Percentiles rank a stretch among this genome's conserved stretches.
Conservation (phyloP, 2,329 filamentous ascomycete species). For the Cercospora nicotianae region DNA sequence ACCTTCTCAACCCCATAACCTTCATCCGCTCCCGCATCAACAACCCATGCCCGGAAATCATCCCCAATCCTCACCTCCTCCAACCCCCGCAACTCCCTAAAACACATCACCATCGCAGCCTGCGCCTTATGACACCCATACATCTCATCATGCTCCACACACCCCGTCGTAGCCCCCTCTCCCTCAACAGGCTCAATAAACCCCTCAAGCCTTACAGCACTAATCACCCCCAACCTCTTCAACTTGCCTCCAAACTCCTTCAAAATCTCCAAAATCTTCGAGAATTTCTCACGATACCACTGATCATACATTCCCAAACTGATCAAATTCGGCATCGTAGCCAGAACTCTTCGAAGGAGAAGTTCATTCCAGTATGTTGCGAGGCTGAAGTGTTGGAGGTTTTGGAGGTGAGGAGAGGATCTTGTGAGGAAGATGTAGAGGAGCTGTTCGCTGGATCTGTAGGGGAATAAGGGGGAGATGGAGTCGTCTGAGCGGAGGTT, state of each 20-base stretch:
- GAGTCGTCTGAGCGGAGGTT: not conserved
- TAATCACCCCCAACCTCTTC: not conserved
- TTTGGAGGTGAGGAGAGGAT: not conserved
- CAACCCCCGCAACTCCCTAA: not conserved
- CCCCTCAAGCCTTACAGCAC: not conserved
- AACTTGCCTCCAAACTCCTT: not conserved
- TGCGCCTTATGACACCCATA: not conserved
- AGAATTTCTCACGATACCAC: not conserved
- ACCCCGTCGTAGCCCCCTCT: not conserved
- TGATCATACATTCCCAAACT: not conserved
- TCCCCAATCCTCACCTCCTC: not conserved
- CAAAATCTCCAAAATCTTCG: not conserved
- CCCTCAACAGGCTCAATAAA: not conserved
- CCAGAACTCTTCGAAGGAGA: not conserved
- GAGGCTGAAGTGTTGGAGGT: not conserved
- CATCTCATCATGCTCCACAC: not conserved
- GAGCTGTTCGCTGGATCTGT: not conserved
- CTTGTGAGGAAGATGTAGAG: not conserved
- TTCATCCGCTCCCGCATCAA: too few species aligned
- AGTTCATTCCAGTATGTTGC: not conserved
- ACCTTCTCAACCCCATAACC: too few species aligned
- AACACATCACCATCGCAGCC: not conserved
- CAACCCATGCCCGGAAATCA: not conserved
- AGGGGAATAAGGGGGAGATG: not conserved
- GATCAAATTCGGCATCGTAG: not conserved